Evolutionary conservation across 1,284 basidiomycete genomes (phyloP), one percentile per base, ranked within the genome.

Genomic region (Xanthoconium separans): DNA sequence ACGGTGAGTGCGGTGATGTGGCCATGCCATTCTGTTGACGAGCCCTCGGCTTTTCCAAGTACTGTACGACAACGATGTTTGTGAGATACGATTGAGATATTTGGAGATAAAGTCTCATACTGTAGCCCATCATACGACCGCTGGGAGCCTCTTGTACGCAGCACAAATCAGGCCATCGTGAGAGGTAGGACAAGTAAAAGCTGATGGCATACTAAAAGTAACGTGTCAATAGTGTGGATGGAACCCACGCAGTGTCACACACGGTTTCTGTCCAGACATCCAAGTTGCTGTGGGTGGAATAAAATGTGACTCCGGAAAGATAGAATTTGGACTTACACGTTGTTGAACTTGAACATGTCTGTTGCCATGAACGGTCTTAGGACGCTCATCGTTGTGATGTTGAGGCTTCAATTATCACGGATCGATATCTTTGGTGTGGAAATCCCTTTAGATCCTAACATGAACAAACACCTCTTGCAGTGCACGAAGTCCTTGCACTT

Each of bases 261-360:
- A 91, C 90, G 18, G 94, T 96, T 75, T 96, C 94, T 44, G 93
- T 96, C 91, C 91, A 96, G 51, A 94, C 78, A 70, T 96, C 93
- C 65, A 95, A 75, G 70, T 96, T 96, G 56, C 94, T 94, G 65
- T 1, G 53, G 37, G 40, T 47, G 53, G 45, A n/a, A 45, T 56
- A 12, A 57, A 46, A 33, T 11, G 44, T 10, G 49, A n/a, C 20
- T 4, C 7, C 27, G 12, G 20, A 34, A 22, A 20, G 0, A 51
- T 5, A 24, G 27, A 6, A 22, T 30, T 18, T 48, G 27, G 8
- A 70, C 79, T 61, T 61, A 89, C 91, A 92, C 80, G 66, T 93
- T 92, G 70, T 96, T 96, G 75, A 95, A 95, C 61, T 81, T 87
- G 80, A 96, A 95, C 72, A 96, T 79, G 69, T 96, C 93, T 0